These are phyloP conservation scores for Boletus semigastroideus DNA, from an alignment of 1,284 basidiomycete genomes.

Conservation along the genomic window DNA sequence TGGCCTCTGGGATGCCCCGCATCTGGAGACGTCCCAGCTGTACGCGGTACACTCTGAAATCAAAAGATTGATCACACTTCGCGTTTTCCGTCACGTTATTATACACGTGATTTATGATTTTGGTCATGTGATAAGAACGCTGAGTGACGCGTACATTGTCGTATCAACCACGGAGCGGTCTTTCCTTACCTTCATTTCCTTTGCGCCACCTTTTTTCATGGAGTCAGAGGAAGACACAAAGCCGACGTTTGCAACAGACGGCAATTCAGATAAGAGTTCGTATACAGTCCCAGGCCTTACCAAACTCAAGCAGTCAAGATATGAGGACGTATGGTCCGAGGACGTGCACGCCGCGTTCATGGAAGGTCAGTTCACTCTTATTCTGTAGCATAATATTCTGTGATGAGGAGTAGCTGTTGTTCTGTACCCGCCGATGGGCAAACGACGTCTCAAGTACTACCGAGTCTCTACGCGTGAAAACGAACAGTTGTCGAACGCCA, in stretches of 20 bases:
- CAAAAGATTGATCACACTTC: too few relatives aligned
- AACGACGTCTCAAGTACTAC: conserved; percentile 36
- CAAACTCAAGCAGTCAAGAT: conserved; percentile 33
- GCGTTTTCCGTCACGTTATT: conserved; percentile 20
- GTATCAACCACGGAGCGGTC: neutral
- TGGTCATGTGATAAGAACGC: conserved; percentile 29
- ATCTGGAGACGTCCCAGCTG: conserved; percentile 9
- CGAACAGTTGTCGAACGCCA: conserved; percentile 10
- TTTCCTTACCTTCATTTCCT: neutral
- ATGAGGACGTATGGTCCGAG: conserved; percentile 35
- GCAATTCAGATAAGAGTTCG: conserved; percentile 2
- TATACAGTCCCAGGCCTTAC: neutral
- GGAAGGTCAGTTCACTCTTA: conserved; percentile 28
- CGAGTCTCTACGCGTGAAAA: conserved; percentile 22
- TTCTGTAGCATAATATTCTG: neutral
- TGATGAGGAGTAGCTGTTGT: conserved; percentile 23
- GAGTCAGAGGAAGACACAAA: conserved; percentile 23
- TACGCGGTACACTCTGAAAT: too few relatives aligned
- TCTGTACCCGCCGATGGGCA: conserved; percentile 37
- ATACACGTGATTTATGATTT: conserved; percentile 32
- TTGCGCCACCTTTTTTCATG: conserved; percentile 22
- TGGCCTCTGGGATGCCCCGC: conserved; percentile 23
- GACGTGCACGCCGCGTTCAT: conserved; percentile 38
- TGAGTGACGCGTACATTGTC: conserved; percentile 20
- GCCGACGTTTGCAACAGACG: conserved; percentile 4